Percentiles rank a stretch among this genome's conserved stretches.
Conservation (phyloP, 148 eudicot species). For the Vaccinium vitisidaea region DNA sequence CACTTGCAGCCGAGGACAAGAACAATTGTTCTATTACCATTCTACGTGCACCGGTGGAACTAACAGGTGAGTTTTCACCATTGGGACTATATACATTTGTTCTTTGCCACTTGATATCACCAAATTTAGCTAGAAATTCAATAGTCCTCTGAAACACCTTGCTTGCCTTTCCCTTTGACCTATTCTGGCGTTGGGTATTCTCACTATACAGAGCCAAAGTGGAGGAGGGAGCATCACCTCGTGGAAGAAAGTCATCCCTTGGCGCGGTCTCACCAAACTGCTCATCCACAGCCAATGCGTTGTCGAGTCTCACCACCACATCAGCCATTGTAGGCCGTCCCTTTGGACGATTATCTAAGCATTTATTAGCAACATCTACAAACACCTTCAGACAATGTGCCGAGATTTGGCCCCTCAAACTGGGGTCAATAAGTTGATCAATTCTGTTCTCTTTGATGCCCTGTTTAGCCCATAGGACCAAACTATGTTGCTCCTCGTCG, state of each 20-base stretch:
- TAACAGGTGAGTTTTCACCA: neutral
- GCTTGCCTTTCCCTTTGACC: neutral
- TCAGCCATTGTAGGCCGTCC: constrained; percentile 7
- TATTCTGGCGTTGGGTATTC: neutral
- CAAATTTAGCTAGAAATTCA: neutral
- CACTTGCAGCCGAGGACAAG: constrained; percentile 44
- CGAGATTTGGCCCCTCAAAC: constrained; percentile 10
- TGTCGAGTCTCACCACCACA: neutral
- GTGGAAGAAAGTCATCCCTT: neutral
- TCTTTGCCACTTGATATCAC: neutral
- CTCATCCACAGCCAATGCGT: neutral
- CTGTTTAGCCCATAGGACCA: neutral
- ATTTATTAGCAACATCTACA: neutral
- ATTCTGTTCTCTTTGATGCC: neutral
- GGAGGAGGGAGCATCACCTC: neutral
- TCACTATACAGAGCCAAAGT: neutral
- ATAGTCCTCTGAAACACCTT: neutral
- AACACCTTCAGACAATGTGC: neutral
- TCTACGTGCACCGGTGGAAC: neutral
- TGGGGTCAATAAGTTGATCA: neutral
- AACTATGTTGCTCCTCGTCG: neutral
- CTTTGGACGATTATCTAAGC: neutral
- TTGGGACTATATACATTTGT: neutral
- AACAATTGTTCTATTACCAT: constrained; percentile 14
- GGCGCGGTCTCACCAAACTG: neutral